Percentiles rank a stretch among this genome's conserved stretches.
phyloP scores from a whole-genome alignment of 1,284 basidiomycete genomes.

The Serendipita sp. region DNA sequence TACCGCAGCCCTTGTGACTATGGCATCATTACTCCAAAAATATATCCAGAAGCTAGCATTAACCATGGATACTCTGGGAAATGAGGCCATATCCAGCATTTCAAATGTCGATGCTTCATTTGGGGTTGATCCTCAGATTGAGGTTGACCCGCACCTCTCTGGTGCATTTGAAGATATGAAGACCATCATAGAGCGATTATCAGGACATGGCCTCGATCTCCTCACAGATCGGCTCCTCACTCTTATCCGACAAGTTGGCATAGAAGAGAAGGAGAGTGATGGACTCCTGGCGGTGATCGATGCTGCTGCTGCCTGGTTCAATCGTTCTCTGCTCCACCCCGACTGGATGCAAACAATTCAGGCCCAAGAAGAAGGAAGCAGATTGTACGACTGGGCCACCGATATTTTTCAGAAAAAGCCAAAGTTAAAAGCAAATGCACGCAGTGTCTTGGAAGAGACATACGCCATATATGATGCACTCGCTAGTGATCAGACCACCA shows the following conservation, averaged over 20 bases:
- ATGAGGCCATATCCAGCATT: slow-evolving; percentile 7
- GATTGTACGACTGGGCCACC: slow-evolving; percentile 27
- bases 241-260: slow-evolving; percentile 18
- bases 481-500: slow-evolving; percentile 25
- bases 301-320: not conserved
- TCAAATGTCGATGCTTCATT: slow-evolving; percentile 13
- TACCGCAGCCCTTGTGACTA: slow-evolving; percentile 25
- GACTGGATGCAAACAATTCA: slow-evolving; percentile 22
- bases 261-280: slow-evolving; percentile 14
- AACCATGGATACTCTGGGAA: slow-evolving; percentile 17
- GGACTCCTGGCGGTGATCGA: slow-evolving; percentile 6
- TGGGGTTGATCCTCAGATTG: slow-evolving; percentile 17
- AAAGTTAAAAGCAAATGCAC: slow-evolving; percentile 18
- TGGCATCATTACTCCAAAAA: slow-evolving; percentile 28
- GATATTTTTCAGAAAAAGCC: slow-evolving; percentile 18
- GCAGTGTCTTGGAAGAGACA: slow-evolving; percentile 21
- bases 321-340: slow-evolving; percentile 16
- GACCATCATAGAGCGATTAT: slow-evolving; percentile 29
- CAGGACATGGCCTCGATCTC: slow-evolving; percentile 26
- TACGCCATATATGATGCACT: slow-evolving; percentile 23
- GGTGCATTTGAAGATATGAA: slow-evolving; percentile 23
- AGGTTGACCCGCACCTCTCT: slow-evolving; percentile 22
- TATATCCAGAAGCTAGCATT: slow-evolving; percentile 24
- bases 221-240: slow-evolving; percentile 20
- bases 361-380: slow-evolving; percentile 22